phyloP scores from a whole-genome alignment of 257 asterid genomes.

The Solanum sejunctum region DNA sequence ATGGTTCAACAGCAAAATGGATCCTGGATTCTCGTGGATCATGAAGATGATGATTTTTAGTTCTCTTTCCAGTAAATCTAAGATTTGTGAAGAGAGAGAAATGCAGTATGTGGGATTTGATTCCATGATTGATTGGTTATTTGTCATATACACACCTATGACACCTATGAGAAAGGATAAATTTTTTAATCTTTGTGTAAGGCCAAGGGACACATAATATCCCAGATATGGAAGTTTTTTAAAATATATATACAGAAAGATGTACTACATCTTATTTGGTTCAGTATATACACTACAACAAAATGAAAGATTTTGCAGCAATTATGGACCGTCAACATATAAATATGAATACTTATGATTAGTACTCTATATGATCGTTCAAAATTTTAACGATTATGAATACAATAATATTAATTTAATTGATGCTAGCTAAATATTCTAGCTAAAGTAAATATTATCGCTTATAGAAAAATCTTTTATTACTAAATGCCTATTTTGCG shows the following conservation, averaged over 20 bases:
- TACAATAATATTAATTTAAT: too few species aligned
- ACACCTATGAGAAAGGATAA: neutral
- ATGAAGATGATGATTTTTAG: constrained; percentile 11
- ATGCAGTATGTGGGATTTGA: neutral
- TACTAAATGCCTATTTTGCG: neutral
- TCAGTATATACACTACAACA: neutral
- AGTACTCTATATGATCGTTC: too few species aligned
- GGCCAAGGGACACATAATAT: neutral
- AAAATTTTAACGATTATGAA: too few species aligned
- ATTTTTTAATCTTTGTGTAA: neutral
- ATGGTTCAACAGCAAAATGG: constrained; percentile 29
- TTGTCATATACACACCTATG: neutral
- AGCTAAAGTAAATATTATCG: too few species aligned
- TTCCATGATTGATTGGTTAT: neutral
- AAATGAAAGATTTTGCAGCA: neutral
- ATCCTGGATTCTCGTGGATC: constrained; percentile 18
- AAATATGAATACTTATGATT: too few species aligned
- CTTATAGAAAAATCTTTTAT: neutral
- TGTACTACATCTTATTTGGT: neutral
- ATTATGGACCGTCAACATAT: too few species aligned
- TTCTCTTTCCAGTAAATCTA: neutral
- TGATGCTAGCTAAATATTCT: too few species aligned
- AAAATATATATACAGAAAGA: too few species aligned
- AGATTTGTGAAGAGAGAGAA: neutral
- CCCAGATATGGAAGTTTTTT: neutral